Evolutionary conservation across 768 basidiomycete species (phyloP), one percentile per base, ranked within the genome.

Genomic region (Agaricus blazei): DNA sequence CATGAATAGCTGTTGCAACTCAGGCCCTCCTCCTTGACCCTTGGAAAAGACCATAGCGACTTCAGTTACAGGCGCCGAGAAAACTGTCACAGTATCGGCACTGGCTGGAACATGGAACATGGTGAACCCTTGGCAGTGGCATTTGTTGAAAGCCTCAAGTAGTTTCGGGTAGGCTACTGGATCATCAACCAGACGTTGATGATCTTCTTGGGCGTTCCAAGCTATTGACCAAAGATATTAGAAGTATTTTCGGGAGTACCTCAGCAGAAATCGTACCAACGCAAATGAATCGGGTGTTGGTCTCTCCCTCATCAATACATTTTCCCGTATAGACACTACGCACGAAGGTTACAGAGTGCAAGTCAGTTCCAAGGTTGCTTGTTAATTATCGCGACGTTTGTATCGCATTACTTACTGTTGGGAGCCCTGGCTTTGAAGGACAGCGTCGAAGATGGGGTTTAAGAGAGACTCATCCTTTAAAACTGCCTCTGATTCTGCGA

Each of bases 231-330:
- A n/a, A 27, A 42, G 0, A 5, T 14, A 19, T 28, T 34, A 27
- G 15, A 19, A 48, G 19, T 7, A 37, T 14, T 40, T 14, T 3
- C 2, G n/a, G 15, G 37, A 12, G 19, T 15, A 11, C 19, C 19
- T 45, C 23, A 26, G 8, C 14, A 31, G 37, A 41, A 44, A 27
- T 19, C 31, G 34, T 42, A 50, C 54, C 12, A n/a, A 56, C 19
- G 24, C 49, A 14, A 19, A 49, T 1, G 31, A 48, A 56, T 45
- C 41, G 43, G 9, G 12, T 56, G 8, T 56, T 44, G 7, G 48
- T 40, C 26, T 56, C 54, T 23, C 49, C 54, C 9, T 49, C 48
- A 23, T 56, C 54, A 11, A 56, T 31, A 28, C 42, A 41, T n/a
- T 19, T 26, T 0, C 41, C 54, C 37, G 37, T 48, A 24, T 56